Percentiles rank a stretch among this genome's conserved stretches.
Conservation (phyloP, 73 alveolate genomes). For the Durusdinium trenchii region DNA sequence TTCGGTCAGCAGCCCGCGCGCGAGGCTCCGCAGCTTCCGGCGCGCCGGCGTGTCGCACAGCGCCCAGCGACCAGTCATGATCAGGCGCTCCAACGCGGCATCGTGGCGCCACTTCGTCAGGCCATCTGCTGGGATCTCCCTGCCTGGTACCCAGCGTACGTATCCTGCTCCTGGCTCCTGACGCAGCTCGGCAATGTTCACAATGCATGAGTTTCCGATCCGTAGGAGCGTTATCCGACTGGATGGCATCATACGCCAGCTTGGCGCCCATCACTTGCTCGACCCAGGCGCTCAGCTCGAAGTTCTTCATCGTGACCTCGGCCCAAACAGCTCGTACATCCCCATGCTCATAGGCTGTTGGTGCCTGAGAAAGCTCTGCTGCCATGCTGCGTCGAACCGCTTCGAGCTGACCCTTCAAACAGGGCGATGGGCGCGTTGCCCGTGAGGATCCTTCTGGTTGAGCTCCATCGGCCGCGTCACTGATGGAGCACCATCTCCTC, state of each 20-base stretch:
- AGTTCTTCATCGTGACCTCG: neutral
- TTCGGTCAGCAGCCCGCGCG: too few relatives aligned
- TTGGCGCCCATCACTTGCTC: neutral
- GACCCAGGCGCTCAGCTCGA: neutral
- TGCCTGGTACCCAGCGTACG: neutral
- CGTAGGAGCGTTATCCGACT: neutral
- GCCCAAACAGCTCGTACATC: neutral
- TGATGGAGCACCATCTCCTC: too few relatives aligned
- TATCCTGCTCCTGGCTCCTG: neutral
- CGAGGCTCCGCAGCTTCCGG: neutral
- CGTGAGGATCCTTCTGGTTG: neutral
- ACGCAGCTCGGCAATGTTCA: neutral
- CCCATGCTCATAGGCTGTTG: conserved; percentile 25
- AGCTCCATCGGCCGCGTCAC: neutral
- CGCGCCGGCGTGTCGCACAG: neutral
- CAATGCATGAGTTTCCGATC: neutral
- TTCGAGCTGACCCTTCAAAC: too few relatives aligned
- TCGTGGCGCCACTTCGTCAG: neutral
- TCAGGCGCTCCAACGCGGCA: neutral
- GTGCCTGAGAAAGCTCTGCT: neutral
- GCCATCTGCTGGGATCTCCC: neutral
- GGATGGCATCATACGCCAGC: neutral
- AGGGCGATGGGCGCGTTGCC: too few relatives aligned
- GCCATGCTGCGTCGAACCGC: neutral
- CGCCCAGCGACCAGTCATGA: neutral